phyloP scores from a whole-genome alignment of 2,329 filamentous ascomycete species.

The Colletotrichum orchidophilum region DNA sequence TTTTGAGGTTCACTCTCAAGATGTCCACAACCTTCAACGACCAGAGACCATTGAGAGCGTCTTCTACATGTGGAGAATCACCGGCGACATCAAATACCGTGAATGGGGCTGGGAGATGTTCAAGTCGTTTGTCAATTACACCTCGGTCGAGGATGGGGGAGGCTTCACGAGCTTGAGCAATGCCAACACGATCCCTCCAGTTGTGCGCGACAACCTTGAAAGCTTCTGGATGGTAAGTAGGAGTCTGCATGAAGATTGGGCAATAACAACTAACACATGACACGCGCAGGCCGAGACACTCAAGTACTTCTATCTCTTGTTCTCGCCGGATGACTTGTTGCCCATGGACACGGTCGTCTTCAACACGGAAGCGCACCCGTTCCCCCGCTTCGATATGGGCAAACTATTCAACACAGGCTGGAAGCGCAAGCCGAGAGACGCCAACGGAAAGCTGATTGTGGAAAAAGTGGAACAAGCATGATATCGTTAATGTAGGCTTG shows the following conservation, averaged over 20 bases:
- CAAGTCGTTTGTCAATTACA: conserved; percentile 87
- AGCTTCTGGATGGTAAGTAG: conserved; percentile 91
- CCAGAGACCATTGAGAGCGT: conserved; percentile 97
- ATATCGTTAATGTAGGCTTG: conserved; percentile 8
- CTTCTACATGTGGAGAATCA: conserved; percentile 99
- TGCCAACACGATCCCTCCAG: conserved; percentile 76
- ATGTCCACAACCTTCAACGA: conserved; percentile 91
- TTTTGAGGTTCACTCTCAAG: conserved; percentile 81
- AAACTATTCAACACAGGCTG: conserved; percentile 83
- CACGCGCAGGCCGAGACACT: conserved; percentile 86
- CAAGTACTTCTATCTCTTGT: conserved; percentile 97
- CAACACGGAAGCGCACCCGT: conserved; percentile 94
- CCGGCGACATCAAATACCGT: conserved; percentile 86
- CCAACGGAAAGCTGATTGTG: conserved; percentile 50
- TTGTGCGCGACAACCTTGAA: conserved; percentile 91
- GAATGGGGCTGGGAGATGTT: conserved; percentile 99
- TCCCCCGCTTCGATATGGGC: conserved; percentile 87
- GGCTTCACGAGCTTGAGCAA: conserved; percentile 86
- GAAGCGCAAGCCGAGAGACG: conserved; percentile 72
- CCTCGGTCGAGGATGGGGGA: conserved; percentile 77
- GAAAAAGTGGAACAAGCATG: background rate
- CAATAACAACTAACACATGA: background rate
- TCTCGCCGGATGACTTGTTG: conserved; percentile 83
- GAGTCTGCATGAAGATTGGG: background rate
- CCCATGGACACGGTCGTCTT: conserved; percentile 89